phyloP scores from a whole-genome alignment of 129 eudicot genomes.

The sunflower (Helianthus annuus) region HanXRQr2.0-SUNRISE NC_035437.2:20810786-20811285 shows the following conservation, averaged over 20 bases:
- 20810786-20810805: slow-evolving; percentile 96
- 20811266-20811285: neutral
- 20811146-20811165: slow-evolving; percentile 62
- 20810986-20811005: slow-evolving; percentile 77
- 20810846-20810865: slow-evolving; percentile 67
- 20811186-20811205: slow-evolving; percentile 56
- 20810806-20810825: slow-evolving; percentile 59
- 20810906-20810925: slow-evolving; percentile 83
- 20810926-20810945: slow-evolving; percentile 91
- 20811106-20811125: slow-evolving; percentile 44
- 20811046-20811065: slow-evolving; percentile 49
- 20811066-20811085: slow-evolving; percentile 54
- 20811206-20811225: slow-evolving; percentile 53
- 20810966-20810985: slow-evolving; percentile 88
- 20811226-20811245: slow-evolving; percentile 36
- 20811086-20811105: slow-evolving; percentile 46
- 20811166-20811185: slow-evolving; percentile 81
- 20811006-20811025: slow-evolving; percentile 72
- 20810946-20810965: slow-evolving; percentile 90
- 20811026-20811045: slow-evolving; percentile 60
- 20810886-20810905: slow-evolving; percentile 50
- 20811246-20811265: neutral
- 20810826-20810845: slow-evolving; percentile 69
- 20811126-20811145: slow-evolving; percentile 63
- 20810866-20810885: slow-evolving; percentile 49